Conservation (phyloP, 2,329 filamentous ascomycete genomes). For the Raffaelea arxii region DNA sequence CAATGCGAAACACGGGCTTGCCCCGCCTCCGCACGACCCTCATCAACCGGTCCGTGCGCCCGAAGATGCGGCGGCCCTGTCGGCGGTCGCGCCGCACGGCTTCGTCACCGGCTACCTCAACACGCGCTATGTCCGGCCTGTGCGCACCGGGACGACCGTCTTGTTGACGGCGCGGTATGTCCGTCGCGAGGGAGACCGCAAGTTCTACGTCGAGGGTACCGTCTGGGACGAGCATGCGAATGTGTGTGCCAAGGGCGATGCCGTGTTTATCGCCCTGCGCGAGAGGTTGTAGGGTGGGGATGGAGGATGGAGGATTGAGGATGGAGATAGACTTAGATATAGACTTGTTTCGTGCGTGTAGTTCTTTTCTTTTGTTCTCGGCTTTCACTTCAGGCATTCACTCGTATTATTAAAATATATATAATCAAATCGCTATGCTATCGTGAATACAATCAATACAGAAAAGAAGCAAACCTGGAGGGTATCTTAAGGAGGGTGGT, state of each 20-base stretch:
- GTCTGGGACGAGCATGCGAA: conserved; percentile 38
- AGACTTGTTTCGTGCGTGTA: too few species aligned
- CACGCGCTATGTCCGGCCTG: conserved; percentile 41
- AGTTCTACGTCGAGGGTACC: conserved; percentile 37
- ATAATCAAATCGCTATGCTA: conserved; percentile 11
- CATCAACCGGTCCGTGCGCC: background rate
- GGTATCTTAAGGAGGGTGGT: background rate
- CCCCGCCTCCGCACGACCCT: background rate
- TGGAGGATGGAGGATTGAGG: background rate
- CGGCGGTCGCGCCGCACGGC: conserved; percentile 12
- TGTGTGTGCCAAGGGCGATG: conserved; percentile 40
- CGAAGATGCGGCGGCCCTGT: conserved; percentile 8
- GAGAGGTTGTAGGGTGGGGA: conserved; percentile 10
- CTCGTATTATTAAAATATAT: too few species aligned
- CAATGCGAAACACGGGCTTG: background rate
- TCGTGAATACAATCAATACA: conserved; percentile 7
- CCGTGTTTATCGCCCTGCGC: conserved; percentile 30
- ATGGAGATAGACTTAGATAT: too few species aligned
- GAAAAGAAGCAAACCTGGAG: too few species aligned
- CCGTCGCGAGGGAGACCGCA: conserved; percentile 39
- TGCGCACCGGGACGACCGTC: conserved; percentile 37
- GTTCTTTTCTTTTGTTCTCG: too few species aligned
- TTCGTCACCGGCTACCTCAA: conserved; percentile 46
- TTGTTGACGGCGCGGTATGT: conserved; percentile 33
- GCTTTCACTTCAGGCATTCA: too few species aligned